Evolutionary conservation across 2,329 filamentous ascomycete genomes (phyloP).

Genomic region (Diaporthe caulivora): DNA sequence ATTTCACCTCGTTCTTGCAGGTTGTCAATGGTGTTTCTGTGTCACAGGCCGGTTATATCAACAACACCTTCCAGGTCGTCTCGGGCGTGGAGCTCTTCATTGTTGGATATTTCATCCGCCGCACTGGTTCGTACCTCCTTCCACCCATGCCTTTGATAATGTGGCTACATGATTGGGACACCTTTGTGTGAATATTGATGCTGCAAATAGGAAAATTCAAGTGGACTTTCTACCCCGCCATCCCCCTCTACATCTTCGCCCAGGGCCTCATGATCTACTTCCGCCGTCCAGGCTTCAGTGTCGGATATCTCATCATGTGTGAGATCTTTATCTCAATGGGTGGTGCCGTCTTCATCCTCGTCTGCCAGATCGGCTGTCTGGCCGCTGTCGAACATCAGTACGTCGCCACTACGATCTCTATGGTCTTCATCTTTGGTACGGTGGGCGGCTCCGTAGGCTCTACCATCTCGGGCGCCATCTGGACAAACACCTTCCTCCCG

Average conservation of each 20-base stretch:
- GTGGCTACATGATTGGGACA: too few species aligned
- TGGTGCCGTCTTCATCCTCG: constrained; percentile 67
- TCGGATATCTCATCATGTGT: constrained; percentile 69
- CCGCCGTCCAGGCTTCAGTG: constrained; percentile 62
- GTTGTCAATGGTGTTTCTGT: constrained; percentile 60
- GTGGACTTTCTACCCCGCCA: constrained; percentile 53
- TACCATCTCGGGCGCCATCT: constrained; percentile 73
- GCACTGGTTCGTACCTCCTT: constrained; percentile 49
- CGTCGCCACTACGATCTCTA: constrained; percentile 67
- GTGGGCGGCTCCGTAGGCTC: constrained; percentile 71
- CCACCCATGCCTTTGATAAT: background rate
- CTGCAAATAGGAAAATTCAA: constrained; percentile 53
- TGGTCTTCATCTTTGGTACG: constrained; percentile 67
- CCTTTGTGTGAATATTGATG: background rate
- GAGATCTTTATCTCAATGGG: constrained; percentile 74
- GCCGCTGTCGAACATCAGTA: constrained; percentile 70
- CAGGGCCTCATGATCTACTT: constrained; percentile 69
- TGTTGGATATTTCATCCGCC: constrained; percentile 59
- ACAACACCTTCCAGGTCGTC: constrained; percentile 64
- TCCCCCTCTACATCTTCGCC: constrained; percentile 52
- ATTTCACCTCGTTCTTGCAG: constrained; percentile 68
- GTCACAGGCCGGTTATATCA: constrained; percentile 60
- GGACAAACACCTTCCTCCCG: constrained; percentile 60
- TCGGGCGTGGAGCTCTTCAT: constrained; percentile 62
- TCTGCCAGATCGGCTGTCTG: constrained; percentile 69